A percentile compares a stretch with the other conserved stretches of the same genome.
phyloP scores from a whole-genome alignment of 208 protist species.

The Leptomonas pyrrhocoris region DNA sequence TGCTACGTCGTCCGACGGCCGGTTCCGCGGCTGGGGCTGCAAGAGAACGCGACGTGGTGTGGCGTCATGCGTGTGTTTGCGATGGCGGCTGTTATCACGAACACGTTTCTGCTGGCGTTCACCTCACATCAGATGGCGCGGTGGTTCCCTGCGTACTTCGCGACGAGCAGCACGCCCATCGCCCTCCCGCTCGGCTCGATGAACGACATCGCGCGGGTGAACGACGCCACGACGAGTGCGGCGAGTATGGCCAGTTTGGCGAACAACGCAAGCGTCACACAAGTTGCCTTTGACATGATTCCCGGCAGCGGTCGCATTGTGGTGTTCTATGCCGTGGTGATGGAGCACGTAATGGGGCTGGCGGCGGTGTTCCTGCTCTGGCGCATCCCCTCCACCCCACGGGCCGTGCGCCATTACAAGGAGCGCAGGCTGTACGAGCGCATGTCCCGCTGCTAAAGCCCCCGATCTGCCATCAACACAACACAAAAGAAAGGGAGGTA shows the following conservation, averaged over 20 bases:
- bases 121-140: constrained; percentile 38
- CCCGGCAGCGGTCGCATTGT: constrained; percentile 18
- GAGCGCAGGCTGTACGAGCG: constrained; percentile 27
- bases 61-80: constrained; percentile 51
- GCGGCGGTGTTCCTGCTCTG: constrained; percentile 49
- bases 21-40: constrained; percentile 43
- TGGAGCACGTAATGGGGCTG: constrained; percentile 52
- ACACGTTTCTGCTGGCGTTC: constrained; percentile 58
- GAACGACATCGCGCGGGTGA: background rate
- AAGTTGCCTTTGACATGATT: constrained; percentile 17
- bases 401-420: constrained; percentile 39
- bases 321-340: constrained; percentile 31
- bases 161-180: constrained; percentile 1
- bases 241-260: constrained; percentile 12
- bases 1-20: constrained; percentile 62
- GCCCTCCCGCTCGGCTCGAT: constrained; percentile 11
- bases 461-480: background rate
- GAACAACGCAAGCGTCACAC: background rate
- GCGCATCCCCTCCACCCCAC: constrained; percentile 47
- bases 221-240: background rate
- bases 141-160: constrained; percentile 35
- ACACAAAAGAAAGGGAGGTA: no score
- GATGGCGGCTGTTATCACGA: constrained; percentile 50
- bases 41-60: constrained; percentile 48
- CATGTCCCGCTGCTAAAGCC: background rate